These are phyloP conservation scores for Stagonosporopsis vannaccii DNA, from an alignment of 2,329 filamentous ascomycete genomes.

Conservation along the genomic window DNA sequence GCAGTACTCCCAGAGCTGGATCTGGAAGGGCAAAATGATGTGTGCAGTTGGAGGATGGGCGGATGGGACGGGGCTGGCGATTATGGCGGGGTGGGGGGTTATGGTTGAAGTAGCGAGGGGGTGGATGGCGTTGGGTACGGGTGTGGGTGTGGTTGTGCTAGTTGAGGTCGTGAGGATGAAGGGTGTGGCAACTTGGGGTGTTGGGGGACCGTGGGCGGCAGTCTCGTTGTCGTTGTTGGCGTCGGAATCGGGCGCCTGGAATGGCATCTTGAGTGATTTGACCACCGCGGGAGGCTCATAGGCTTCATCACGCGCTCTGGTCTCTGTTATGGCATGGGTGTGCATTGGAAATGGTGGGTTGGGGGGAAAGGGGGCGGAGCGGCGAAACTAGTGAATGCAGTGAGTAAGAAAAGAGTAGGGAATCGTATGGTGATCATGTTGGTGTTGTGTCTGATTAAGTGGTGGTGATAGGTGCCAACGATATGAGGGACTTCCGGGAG, in stretches of 20 bases:
- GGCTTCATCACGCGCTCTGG: not conserved
- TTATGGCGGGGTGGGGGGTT: conserved; percentile 1
- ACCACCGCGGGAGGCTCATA: not conserved
- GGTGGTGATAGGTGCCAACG: too few species aligned
- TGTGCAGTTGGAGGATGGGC: not conserved
- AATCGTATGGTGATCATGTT: not conserved
- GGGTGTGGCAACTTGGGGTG: not conserved
- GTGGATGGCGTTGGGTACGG: not conserved
- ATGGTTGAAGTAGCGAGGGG: not conserved
- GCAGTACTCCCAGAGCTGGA: conserved; percentile 12
- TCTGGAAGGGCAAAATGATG: conserved; percentile 27
- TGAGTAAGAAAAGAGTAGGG: not conserved
- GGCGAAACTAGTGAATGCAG: not conserved
- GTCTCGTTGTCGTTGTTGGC: not conserved
- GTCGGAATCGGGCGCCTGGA: not conserved
- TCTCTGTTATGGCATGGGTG: not conserved
- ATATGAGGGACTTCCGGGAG: too few species aligned
- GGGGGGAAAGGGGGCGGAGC: not conserved
- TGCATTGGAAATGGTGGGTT: not conserved
- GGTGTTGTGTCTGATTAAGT: too few species aligned
- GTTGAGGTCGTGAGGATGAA: too few species aligned
- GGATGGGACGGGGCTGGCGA: not conserved
- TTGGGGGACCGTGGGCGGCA: not conserved
- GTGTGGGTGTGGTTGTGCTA: too few species aligned
- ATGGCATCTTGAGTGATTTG: not conserved